These are phyloP conservation scores for Colletotrichum chrysophilum DNA, from an alignment of 2,329 filamentous ascomycete genomes.

Conservation along the genomic window DNA sequence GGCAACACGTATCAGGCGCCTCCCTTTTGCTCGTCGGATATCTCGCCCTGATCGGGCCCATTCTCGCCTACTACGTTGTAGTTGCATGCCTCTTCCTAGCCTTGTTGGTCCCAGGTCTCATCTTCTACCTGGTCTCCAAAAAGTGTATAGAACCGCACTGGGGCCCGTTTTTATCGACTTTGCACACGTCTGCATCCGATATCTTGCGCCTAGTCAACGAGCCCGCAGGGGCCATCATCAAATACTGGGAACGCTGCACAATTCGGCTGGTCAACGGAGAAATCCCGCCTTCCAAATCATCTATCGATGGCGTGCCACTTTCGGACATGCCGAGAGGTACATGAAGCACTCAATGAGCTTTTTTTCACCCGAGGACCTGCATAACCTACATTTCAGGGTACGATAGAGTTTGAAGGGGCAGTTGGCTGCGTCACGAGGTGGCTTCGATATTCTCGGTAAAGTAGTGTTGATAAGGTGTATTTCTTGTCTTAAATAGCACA, in stretches of 20 bases:
- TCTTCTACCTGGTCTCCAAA: not conserved
- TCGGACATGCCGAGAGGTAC: not conserved
- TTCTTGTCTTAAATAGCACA: not conserved
- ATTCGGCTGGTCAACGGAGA: not conserved
- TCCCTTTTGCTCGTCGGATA: not conserved
- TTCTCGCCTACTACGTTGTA: not conserved
- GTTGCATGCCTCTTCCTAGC: not conserved
- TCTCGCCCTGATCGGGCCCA: not conserved
- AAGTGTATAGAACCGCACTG: not conserved
- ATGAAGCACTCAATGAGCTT: not conserved
- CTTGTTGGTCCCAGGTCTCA: not conserved
- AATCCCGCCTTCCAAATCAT: not conserved
- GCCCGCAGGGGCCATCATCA: not conserved
- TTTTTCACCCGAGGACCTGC: not conserved
- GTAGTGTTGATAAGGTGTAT: not conserved
- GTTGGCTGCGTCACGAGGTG: not conserved
- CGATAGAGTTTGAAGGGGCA: not conserved
- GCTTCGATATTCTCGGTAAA: not conserved
- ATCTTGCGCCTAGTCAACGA: not conserved
- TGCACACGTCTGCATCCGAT: not conserved
- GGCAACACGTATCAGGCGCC: not conserved
- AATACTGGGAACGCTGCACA: not conserved
- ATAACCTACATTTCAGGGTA: not conserved
- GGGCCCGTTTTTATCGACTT: not conserved
- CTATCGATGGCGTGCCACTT: not conserved